Percentiles rank a stretch among this genome's conserved stretches.
Evolutionary conservation across 208 protist genomes (phyloP).

Genomic region (Strigomonas culicis): DNA sequence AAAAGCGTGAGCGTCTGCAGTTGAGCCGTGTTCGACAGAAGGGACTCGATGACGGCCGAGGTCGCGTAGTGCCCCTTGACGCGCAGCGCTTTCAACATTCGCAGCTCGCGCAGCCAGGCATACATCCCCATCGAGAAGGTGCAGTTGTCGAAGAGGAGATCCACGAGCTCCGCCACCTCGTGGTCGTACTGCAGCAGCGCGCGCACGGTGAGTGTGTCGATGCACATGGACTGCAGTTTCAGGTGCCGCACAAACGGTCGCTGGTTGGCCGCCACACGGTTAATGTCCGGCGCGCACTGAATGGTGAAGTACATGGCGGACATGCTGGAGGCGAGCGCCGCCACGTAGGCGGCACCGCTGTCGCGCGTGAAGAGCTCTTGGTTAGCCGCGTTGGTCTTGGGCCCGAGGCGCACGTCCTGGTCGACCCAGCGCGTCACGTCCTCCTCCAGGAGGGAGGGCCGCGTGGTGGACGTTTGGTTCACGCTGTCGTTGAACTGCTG

Average conservation of each 20-base stretch:
- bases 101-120: slow-evolving; percentile 20
- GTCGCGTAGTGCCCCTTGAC: slow-evolving; percentile 20
- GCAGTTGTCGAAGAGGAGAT: slow-evolving; percentile 37
- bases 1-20: slow-evolving; percentile 27
- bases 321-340: slow-evolving; percentile 20
- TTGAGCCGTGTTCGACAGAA: slow-evolving; percentile 11
- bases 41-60: slow-evolving; percentile 15
- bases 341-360: slow-evolving; percentile 19
- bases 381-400: not conserved
- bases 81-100: slow-evolving; percentile 17
- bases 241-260: slow-evolving; percentile 15
- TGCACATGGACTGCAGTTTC: slow-evolving; percentile 25
- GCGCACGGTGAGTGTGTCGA: slow-evolving; percentile 22
- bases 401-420: not conserved
- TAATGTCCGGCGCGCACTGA: slow-evolving; percentile 25
- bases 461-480: not conserved
- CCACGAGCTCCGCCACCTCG: slow-evolving; percentile 11
- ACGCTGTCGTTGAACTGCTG: too few relatives aligned
- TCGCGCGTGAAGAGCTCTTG: not conserved
- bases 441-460: not conserved
- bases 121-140: slow-evolving; percentile 21
- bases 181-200: slow-evolving; percentile 25
- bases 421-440: slow-evolving; percentile 14
- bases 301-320: slow-evolving; percentile 20
- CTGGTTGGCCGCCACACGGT: slow-evolving; percentile 19